A percentile compares a stretch with the other conserved stretches of the same genome.
Conservation (phyloP, 2,329 filamentous ascomycete species). For the Myrmaecium sp. region DNA sequence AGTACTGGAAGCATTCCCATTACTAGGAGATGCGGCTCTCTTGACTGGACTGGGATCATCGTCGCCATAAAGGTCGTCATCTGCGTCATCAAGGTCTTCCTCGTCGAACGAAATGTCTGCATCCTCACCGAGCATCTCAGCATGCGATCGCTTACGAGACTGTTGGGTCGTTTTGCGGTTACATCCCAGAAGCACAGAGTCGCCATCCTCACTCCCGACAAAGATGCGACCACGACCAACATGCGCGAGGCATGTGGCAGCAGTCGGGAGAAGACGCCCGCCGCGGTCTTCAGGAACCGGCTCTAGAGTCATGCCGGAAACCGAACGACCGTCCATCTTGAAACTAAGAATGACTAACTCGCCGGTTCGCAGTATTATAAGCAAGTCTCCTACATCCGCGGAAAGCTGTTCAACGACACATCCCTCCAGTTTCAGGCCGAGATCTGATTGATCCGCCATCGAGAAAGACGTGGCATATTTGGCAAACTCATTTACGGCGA, state of each 20-base stretch:
- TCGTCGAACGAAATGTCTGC: constrained; percentile 30
- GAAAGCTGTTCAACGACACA: constrained; percentile 64
- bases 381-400: constrained; percentile 60
- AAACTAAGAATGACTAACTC: constrained; percentile 62
- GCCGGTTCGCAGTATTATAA: constrained; percentile 67
- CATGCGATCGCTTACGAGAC: constrained; percentile 46
- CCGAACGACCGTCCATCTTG: constrained; percentile 74
- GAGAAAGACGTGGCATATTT: constrained; percentile 68
- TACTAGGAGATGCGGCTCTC: constrained; percentile 17
- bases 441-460: constrained; percentile 68
- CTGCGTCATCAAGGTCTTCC: constrained; percentile 42
- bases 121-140: constrained; percentile 39
- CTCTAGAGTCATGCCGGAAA: constrained; percentile 68
- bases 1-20: constrained; percentile 38
- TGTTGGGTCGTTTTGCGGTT: constrained; percentile 44
- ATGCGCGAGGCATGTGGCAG: constrained; percentile 51
- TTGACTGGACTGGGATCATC: constrained; percentile 30
- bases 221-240: constrained; percentile 59
- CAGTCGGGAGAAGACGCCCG: constrained; percentile 42
- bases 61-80: constrained; percentile 46
- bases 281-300: constrained; percentile 46
- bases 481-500: constrained; percentile 83
- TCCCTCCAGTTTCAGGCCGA: constrained; percentile 65
- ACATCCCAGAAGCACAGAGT: constrained; percentile 73
- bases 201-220: constrained; percentile 66